Conservation (phyloP, 2,329 filamentous ascomycete species). For the Diaporthe sp. region DNA sequence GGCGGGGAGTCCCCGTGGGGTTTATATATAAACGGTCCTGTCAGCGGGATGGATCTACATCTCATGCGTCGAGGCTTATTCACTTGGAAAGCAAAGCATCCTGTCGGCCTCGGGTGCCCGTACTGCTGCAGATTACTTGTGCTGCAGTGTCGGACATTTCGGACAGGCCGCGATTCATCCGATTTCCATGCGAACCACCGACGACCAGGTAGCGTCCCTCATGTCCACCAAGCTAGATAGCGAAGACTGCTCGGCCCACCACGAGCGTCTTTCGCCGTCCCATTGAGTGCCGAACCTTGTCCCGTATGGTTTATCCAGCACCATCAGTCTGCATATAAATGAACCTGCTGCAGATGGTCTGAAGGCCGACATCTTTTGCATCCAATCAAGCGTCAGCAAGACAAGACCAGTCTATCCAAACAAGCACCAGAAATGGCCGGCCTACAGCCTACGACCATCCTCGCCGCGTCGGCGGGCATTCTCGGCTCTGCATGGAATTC, state of each 20-base stretch:
- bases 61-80: neutral
- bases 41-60: neutral
- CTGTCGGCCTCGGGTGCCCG: neutral
- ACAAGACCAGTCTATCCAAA: neutral
- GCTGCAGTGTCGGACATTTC: conserved; percentile 29
- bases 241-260: neutral
- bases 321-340: neutral
- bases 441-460: conserved; percentile 36
- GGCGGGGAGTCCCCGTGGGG: neutral
- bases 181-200: neutral
- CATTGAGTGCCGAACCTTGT: neutral
- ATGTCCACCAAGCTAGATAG: neutral
- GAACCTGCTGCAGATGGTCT: neutral
- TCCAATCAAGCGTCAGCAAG: neutral
- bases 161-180: conserved; percentile 29
- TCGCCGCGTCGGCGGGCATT: conserved; percentile 51
- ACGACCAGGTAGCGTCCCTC: neutral
- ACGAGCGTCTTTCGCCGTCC: neutral
- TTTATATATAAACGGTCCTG: neutral
- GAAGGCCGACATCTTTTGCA: neutral
- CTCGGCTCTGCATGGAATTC: conserved; percentile 51
- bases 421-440: conserved; percentile 27
- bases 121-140: neutral
- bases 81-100: neutral
- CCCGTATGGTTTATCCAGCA: too few species aligned